These are phyloP conservation scores for Edaphochlamys debaryana DNA, from an alignment of 139 green algal genomes.

Conservation along the genomic window DNA sequence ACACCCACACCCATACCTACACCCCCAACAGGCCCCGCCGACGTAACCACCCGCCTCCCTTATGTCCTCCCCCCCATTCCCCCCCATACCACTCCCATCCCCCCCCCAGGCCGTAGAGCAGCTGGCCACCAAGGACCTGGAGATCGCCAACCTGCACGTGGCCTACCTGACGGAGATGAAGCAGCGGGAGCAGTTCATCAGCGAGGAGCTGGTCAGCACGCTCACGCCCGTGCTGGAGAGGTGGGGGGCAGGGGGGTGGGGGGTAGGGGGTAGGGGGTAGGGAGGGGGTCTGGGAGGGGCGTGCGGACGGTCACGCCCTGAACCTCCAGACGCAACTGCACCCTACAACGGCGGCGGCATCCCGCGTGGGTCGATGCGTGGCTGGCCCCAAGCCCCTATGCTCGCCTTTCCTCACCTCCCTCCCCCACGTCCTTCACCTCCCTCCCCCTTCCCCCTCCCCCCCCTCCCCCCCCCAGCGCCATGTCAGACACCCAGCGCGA, in stretches of 20 bases:
- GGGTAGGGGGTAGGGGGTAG: no score
- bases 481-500: conserved; percentile 9
- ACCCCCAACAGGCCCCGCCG: no score
- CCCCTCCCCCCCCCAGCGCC: neutral
- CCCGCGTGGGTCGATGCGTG: no score
- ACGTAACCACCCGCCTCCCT: no score
- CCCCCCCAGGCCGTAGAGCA: no score
- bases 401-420: neutral
- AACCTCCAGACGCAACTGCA: no score
- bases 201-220: conserved; percentile 11
- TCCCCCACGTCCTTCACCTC: neutral
- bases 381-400: no score
- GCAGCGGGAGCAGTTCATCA: conserved; percentile 31
- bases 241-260: neutral
- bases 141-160: conserved; percentile 38
- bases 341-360: no score
- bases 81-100: no score
- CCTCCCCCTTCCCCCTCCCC: neutral
- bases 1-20: no score
- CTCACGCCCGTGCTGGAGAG: conserved; percentile 4
- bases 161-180: conserved; percentile 26
- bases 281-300: neutral
- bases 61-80: no score
- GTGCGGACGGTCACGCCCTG: neutral
- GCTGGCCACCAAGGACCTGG: conserved; percentile 46